Percentiles rank a stretch among this genome's conserved stretches.
phyloP scores from a whole-genome alignment of 345 rosid species.

The Aurinia saxatilis region DNA sequence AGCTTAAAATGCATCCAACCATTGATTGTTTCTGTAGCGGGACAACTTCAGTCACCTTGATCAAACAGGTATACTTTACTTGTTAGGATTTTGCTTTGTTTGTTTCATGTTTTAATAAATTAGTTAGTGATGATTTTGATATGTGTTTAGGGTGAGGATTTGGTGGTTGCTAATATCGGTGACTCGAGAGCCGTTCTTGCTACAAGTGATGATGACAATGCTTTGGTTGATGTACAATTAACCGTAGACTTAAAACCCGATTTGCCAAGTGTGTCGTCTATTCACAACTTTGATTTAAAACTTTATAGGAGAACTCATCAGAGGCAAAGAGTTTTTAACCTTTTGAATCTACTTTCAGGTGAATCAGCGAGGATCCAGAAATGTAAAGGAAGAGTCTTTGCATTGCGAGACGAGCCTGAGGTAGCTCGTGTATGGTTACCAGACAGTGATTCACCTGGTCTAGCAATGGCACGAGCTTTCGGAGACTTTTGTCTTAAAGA shows the following conservation, averaged over 20 bases:
- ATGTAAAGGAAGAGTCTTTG: constrained; percentile 95
- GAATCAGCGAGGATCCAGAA: constrained; percentile 93
- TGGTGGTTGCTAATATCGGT: constrained; percentile 78
- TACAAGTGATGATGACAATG: constrained; percentile 53
- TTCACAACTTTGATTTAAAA: constrained; percentile 16
- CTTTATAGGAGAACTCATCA: constrained; percentile 9
- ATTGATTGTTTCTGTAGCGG: constrained; percentile 99
- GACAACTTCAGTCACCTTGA: constrained; percentile 80
- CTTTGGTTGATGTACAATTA: constrained; percentile 64
- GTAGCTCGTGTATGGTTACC: constrained; percentile 99
- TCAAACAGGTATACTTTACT: constrained; percentile 58
- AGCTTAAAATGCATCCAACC: constrained; percentile 70
- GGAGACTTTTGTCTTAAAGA: constrained; percentile 99
- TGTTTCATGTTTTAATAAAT: background rate
- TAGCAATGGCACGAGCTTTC: constrained; percentile 99
- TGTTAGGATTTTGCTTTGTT: no score
- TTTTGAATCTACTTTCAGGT: constrained; percentile 33
- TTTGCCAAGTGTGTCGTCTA: constrained; percentile 54
- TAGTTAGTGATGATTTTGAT: no score
- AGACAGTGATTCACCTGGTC: constrained; percentile 87
- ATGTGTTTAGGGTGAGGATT: constrained; percentile 62
- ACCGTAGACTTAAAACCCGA: constrained; percentile 97
- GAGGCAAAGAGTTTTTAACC: background rate
- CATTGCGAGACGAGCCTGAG: constrained; percentile 96
- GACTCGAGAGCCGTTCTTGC: constrained; percentile 96